A percentile compares a stretch with the other conserved stretches of the same genome.
These are phyloP conservation scores for Suillus hirtellus DNA, from an alignment of 768 basidiomycete genomes.

Conservation along the genomic window DNA sequence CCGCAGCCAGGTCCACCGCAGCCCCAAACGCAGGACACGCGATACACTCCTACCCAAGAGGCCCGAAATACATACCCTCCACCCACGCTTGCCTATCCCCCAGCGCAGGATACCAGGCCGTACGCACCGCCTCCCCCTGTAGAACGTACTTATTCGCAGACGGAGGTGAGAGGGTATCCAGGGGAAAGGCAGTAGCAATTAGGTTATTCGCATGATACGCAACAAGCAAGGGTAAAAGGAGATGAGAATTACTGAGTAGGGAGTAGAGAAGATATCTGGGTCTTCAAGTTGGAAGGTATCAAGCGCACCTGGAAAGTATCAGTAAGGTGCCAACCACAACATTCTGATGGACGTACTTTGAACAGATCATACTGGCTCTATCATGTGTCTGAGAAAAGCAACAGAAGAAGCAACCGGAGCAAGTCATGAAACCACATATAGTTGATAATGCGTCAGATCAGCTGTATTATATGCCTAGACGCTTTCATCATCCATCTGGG, in stretches of 20 bases:
- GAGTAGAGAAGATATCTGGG: not conserved
- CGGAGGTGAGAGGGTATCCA: not conserved
- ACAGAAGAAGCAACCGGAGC: not conserved
- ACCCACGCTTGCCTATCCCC: not conserved
- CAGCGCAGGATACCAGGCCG: not conserved
- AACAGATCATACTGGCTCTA: not conserved
- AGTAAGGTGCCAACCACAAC: not conserved
- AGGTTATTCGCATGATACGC: slow-evolving; percentile 18
- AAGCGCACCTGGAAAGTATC: not conserved
- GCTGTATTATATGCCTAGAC: not conserved
- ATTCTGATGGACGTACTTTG: not conserved
- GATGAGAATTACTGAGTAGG: too few relatives aligned
- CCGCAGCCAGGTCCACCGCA: slow-evolving; percentile 24
- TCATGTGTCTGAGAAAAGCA: not conserved
- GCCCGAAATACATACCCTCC: not conserved
- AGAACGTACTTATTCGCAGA: not conserved
- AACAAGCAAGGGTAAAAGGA: slow-evolving; percentile 14
- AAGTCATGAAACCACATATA: not conserved
- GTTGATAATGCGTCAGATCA: not conserved
- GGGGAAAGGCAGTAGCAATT: slow-evolving; percentile 5
- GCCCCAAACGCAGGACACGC: slow-evolving; percentile 21
- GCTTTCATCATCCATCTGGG: not conserved
- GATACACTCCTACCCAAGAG: not conserved
- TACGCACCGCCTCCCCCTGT: not conserved
- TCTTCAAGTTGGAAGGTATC: not conserved